Conservation (phyloP, 148 eudicot genomes). For the Dysphania ambrosioides region DNA sequence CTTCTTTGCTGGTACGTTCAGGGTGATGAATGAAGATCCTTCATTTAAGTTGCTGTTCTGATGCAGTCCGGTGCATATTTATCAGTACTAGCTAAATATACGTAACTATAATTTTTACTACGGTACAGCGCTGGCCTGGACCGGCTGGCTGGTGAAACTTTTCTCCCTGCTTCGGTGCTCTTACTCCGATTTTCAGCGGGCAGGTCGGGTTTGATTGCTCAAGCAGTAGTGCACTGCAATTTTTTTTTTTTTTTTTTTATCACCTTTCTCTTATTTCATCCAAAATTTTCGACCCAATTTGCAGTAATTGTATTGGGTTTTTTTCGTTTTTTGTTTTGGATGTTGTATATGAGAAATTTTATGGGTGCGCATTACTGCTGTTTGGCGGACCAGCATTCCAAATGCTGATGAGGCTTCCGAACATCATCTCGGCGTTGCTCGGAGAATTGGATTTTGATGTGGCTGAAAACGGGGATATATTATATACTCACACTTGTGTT, state of each 20-base stretch:
- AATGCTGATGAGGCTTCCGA: constrained; percentile 17
- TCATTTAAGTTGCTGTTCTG: not conserved
- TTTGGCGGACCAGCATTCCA: constrained; percentile 19
- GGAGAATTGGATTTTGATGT: constrained; percentile 10
- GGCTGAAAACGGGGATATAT: not conserved
- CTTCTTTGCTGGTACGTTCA: constrained; percentile 85
- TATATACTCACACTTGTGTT: constrained; percentile 12
- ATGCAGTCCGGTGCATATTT: constrained; percentile 8
- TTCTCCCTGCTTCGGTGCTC: constrained; percentile 1
- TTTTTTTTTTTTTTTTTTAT: constrained; percentile 31
- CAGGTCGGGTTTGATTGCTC: constrained; percentile 3
- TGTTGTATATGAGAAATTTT: constrained; percentile 10
- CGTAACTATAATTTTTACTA: constrained; percentile 14
- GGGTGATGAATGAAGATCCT: constrained; percentile 52
- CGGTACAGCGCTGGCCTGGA: constrained; percentile 5
- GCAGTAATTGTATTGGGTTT: constrained; percentile 25
- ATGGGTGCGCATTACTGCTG: constrained; percentile 20
- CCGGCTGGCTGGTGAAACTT: constrained; percentile 4
- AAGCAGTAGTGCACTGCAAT: constrained; percentile 19
- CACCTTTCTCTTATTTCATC: constrained; percentile 22
- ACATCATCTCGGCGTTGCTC: not conserved
- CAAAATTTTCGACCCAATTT: constrained; percentile 29
- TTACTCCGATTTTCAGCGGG: constrained; percentile 15
- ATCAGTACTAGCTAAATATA: constrained; percentile 10
- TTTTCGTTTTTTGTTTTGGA: constrained; percentile 8